Conservation (phyloP, 2,329 filamentous ascomycete genomes). For the Aureobasidium leucospermi region DNA sequence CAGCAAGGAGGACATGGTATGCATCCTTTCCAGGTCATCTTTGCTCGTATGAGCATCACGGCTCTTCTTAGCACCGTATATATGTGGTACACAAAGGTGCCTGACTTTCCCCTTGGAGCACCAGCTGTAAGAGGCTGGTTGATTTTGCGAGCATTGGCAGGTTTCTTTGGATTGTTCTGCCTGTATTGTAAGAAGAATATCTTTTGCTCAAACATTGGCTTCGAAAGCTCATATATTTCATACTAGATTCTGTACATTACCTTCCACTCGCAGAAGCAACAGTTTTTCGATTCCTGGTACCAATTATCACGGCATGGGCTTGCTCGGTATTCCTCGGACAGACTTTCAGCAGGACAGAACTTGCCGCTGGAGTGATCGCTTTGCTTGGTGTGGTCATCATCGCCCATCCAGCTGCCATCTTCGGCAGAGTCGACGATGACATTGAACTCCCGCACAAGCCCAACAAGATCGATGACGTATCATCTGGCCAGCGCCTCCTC, state of each 20-base stretch:
- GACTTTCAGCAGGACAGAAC: neutral
- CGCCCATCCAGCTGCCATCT: slow-evolving; percentile 7
- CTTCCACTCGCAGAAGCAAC: slow-evolving; percentile 8
- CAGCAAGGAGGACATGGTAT: slow-evolving; percentile 3
- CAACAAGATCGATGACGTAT: neutral
- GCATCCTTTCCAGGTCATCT: slow-evolving; percentile 12
- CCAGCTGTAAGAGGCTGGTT: neutral
- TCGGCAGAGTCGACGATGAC: slow-evolving; percentile 1
- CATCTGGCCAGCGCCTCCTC: neutral
- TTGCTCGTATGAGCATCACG: slow-evolving; percentile 10
- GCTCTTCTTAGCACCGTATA: neutral
- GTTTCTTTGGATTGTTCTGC: slow-evolving; percentile 8
- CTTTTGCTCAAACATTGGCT: neutral
- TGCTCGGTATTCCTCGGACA: slow-evolving; percentile 8
- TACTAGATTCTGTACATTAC: slow-evolving; percentile 6
- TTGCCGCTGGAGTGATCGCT: neutral
- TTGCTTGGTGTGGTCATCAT: slow-evolving; percentile 4
- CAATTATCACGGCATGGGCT: slow-evolving; percentile 10
- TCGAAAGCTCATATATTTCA: neutral
- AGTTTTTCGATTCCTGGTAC: slow-evolving; percentile 8
- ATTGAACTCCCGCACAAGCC: neutral
- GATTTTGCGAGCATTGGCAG: neutral
- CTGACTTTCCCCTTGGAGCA: neutral
- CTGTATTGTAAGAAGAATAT: neutral
- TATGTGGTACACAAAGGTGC: slow-evolving; percentile 4